Base-by-base conservation (phyloP, 352 stramenopile genomes). In the Globisporangium nodosum region DNA sequence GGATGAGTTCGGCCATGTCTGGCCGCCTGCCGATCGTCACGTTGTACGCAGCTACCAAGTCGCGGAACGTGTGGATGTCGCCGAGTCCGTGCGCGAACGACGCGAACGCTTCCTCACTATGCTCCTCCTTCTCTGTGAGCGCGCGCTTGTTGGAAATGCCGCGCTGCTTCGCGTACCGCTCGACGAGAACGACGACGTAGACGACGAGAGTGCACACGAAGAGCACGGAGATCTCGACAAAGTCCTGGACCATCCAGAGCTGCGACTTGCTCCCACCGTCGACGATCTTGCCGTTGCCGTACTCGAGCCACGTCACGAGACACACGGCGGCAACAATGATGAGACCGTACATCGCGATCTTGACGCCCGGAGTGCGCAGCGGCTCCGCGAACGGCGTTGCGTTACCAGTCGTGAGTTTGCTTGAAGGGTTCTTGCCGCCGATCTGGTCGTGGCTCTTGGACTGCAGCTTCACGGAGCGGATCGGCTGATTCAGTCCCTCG, bases 241-340 rank as follows among this genome's bases (percentile, higher is more conserved):
- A 27, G 66, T 65, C 60, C 60, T 76, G 59, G 33, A 69, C 1
- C 33, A 63, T 63, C 69, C 69, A 76, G 50, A 70, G 68, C 54
- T 76, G 59, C n/a, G 69, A 60, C 53, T 68, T 59, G 15, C 58
- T 33, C 3, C 59, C 68, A 31, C 63, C 48, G 4, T 64, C 37
- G 43, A 65, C 61, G 40, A 74, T 60, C 12, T 62, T 45, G 5
- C 68, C 68, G 42, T 68, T 63, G 21, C 60, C 63, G 33, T 60
- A 73, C 40, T 70, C 65, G 15, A 75, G 43, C 15, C 45, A 49
- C 21, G 54, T 52, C 2, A 58, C 60, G 49, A 70, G 39, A 27
- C 73, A 58, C 3, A 70, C 49, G 2, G 55, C 62, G 33, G 56
- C 16, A 39, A 58, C 60, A 13, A 71, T 21, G 37, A 68, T 57